Evolutionary conservation across 2,329 filamentous ascomycete genomes (phyloP).

Genomic region (Rhytidhysteron rufulum): DNA sequence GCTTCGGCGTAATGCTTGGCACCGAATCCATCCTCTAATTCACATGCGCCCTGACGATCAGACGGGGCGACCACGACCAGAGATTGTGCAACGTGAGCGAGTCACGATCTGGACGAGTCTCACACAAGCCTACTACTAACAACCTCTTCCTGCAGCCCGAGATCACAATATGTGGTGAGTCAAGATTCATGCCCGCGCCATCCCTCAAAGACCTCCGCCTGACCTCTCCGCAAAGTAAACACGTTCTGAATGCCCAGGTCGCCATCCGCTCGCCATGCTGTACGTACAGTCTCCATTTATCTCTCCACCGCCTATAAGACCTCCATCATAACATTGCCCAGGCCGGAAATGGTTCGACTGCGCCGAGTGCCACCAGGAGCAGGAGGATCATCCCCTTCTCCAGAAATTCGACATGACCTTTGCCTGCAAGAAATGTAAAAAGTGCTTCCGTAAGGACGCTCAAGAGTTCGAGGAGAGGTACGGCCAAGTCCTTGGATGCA

Average conservation of each 20-base stretch:
- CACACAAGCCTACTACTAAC: too few relatives aligned
- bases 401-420: constrained; percentile 87
- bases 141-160: too few relatives aligned
- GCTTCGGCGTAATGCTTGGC: too few relatives aligned
- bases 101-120: too few relatives aligned
- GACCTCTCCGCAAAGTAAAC: constrained; percentile 66
- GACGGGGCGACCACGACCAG: too few relatives aligned
- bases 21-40: too few relatives aligned
- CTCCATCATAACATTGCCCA: constrained; percentile 32
- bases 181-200: too few relatives aligned
- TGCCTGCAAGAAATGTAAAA: constrained; percentile 98
- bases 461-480: constrained; percentile 83
- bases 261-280: constrained; percentile 94
- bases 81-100: too few relatives aligned
- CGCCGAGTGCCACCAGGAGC: constrained; percentile 85
- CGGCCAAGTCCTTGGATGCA: not conserved
- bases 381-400: constrained; percentile 69
- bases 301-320: not conserved
- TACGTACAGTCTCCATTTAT: constrained; percentile 49
- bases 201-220: constrained; percentile 16
- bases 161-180: constrained; percentile 14
- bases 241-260: constrained; percentile 97
- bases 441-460: constrained; percentile 93
- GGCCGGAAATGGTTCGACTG: constrained; percentile 99
- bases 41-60: too few relatives aligned